A percentile compares a stretch with the other conserved stretches of the same genome.
phyloP scores from a whole-genome alignment of 1,284 basidiomycete genomes.

The Omphalotus olearius region DNA sequence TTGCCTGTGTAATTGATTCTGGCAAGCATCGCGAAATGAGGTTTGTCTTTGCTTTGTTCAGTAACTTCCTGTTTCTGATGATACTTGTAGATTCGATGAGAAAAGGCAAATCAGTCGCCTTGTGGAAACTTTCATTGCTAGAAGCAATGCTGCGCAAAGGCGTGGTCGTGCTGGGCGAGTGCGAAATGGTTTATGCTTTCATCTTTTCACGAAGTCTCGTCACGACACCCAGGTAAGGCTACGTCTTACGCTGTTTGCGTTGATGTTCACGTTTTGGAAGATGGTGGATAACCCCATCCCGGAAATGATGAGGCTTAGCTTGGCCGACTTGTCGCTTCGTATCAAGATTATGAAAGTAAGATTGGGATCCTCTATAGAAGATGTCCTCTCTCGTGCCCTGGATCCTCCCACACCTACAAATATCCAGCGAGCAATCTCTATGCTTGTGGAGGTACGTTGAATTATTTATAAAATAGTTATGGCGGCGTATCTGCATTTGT shows the following conservation, averaged over 20 bases:
- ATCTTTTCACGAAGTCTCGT: conserved; percentile 88
- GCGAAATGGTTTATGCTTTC: conserved; percentile 89
- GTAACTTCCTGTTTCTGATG: background rate
- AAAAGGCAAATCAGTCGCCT: conserved; percentile 94
- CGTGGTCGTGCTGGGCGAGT: conserved; percentile 93
- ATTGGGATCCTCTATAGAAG: conserved; percentile 85
- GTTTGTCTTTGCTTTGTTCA: conserved; percentile 29
- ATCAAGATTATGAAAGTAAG: conserved; percentile 97
- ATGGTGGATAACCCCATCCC: conserved; percentile 91
- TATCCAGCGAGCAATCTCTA: conserved; percentile 87
- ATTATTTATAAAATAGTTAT: background rate
- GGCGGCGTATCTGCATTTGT: background rate
- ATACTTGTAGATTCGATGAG: conserved; percentile 78
- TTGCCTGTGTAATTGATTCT: conserved; percentile 95
- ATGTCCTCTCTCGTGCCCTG: conserved; percentile 83
- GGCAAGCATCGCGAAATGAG: conserved; percentile 95
- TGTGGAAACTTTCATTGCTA: conserved; percentile 90
- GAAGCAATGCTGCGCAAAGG: conserved; percentile 91
- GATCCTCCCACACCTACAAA: conserved; percentile 89
- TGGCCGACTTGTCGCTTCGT: conserved; percentile 91
- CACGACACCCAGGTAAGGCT: conserved; percentile 68
- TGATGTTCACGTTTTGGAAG: conserved; percentile 37
- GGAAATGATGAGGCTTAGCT: conserved; percentile 92
- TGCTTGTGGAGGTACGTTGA: conserved; percentile 79
- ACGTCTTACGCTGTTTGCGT: conserved; percentile 29